A percentile compares a stretch with the other conserved stretches of the same genome.
These are phyloP conservation scores for Phytomonas sp. DNA, from an alignment of 208 protist genomes.

Conservation along the genomic window DNA sequence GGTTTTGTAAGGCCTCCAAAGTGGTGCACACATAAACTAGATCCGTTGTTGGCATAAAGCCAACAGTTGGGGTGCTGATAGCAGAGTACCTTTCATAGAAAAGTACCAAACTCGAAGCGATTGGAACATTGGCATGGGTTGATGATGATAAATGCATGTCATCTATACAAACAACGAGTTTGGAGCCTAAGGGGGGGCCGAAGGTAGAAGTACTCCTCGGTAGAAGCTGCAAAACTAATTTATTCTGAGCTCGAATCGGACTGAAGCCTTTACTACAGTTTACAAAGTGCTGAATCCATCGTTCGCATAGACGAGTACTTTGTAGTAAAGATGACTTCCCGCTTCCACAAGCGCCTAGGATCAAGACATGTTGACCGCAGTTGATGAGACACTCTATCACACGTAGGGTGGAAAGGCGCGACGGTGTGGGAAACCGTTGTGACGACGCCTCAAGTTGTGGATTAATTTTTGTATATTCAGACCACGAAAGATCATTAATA, in stretches of 20 bases:
- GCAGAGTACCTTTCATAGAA: slow-evolving; percentile 58
- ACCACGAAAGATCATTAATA: slow-evolving; percentile 39
- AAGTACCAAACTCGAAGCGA: slow-evolving; percentile 44
- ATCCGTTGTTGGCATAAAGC: slow-evolving; percentile 44
- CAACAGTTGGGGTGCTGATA: slow-evolving; percentile 49
- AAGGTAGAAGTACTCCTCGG: slow-evolving; percentile 37
- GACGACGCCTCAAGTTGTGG: slow-evolving; percentile 34
- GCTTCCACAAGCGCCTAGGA: slow-evolving; percentile 34
- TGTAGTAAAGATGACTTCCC: slow-evolving; percentile 72
- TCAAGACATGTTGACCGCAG: slow-evolving; percentile 64
- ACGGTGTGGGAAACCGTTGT: slow-evolving; percentile 52
- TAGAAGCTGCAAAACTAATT: slow-evolving; percentile 36
- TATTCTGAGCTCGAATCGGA: slow-evolving; percentile 42
- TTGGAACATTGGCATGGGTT: slow-evolving; percentile 13
- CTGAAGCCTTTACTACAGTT: slow-evolving; percentile 37
- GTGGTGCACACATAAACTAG: slow-evolving; percentile 47
- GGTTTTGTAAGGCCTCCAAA: slow-evolving; percentile 14
- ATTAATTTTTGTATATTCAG: slow-evolving; percentile 23
- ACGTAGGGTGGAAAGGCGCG: slow-evolving; percentile 37
- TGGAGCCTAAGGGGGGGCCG: slow-evolving; percentile 48
- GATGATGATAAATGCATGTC: slow-evolving; percentile 59
- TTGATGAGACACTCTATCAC: slow-evolving; percentile 64
- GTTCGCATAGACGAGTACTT: slow-evolving; percentile 35
- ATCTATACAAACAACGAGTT: slow-evolving; percentile 78
- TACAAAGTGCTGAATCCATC: slow-evolving; percentile 51